These are phyloP conservation scores for Talaromyces marneffei DNA, from an alignment of 2,329 filamentous ascomycete genomes.

Conservation along the genomic window DNA sequence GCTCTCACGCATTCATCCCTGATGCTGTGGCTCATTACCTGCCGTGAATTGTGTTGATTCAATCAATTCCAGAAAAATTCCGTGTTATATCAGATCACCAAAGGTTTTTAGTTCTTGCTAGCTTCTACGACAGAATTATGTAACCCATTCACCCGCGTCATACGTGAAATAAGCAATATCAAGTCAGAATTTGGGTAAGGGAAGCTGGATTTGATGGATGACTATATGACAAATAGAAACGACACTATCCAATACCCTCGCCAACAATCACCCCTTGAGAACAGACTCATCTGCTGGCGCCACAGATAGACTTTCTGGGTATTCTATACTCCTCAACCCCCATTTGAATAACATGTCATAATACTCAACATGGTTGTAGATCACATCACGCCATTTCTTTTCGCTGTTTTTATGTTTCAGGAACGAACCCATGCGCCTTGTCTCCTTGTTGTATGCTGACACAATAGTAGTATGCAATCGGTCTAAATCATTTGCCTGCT, in stretches of 20 bases:
- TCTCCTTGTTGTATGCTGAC: background rate
- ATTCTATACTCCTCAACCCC: background rate
- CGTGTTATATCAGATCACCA: background rate
- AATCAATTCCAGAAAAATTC: background rate
- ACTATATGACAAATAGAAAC: background rate
- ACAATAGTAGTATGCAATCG: background rate
- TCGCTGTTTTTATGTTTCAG: background rate
- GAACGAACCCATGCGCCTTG: background rate
- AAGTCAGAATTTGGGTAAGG: background rate
- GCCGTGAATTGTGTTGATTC: background rate
- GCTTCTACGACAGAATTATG: background rate
- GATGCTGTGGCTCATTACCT: background rate
- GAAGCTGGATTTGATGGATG: background rate
- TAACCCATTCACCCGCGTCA: background rate
- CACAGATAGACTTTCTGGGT: background rate
- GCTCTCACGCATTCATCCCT: background rate
- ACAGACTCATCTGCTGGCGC: background rate
- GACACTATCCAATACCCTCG: background rate
- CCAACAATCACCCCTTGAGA: background rate
- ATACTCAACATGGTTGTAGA: constrained; percentile 7
- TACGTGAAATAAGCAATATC: background rate
- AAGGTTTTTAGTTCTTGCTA: background rate
- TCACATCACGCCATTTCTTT: constrained; percentile 5
- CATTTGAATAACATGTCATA: constrained; percentile 6
- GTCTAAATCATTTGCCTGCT: background rate